Evolutionary conservation across 768 basidiomycete species (phyloP).

Genomic region (Phlebiopsis flavidoalba): DNA sequence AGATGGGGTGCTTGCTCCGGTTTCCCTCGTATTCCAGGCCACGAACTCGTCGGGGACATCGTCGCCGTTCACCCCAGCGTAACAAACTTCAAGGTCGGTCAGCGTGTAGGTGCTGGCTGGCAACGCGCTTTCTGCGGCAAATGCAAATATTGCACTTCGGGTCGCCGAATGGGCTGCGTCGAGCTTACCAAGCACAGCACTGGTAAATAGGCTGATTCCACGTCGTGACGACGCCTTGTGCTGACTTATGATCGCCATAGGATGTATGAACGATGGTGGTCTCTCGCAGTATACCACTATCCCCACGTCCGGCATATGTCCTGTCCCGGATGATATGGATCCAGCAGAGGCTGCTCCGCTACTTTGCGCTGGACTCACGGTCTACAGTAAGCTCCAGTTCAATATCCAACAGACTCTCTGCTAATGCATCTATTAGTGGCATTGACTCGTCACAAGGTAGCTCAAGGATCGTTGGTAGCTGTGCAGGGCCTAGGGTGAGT

Average conservation of each 20-base stretch:
- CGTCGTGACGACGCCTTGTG: not conserved
- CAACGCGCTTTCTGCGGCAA: conserved; percentile 22
- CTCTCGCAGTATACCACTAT: conserved; percentile 24
- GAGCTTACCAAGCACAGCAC: conserved; percentile 16
- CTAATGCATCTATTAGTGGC: not conserved
- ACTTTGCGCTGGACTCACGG: conserved; percentile 34
- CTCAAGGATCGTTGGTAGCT: conserved; percentile 29
- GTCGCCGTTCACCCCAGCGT: conserved; percentile 18
- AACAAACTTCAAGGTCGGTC: conserved; percentile 20
- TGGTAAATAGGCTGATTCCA: not conserved
- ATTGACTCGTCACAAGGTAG: not conserved
- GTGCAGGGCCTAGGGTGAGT: conserved; percentile 32
- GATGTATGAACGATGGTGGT: conserved; percentile 23
- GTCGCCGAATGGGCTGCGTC: conserved; percentile 22
- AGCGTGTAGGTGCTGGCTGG: conserved; percentile 28
- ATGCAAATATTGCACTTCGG: conserved; percentile 21
- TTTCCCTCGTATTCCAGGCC: conserved; percentile 21
- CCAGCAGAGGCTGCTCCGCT: conserved; percentile 25
- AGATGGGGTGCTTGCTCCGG: conserved; percentile 8
- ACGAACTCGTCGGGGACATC: conserved; percentile 25
- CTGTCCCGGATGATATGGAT: conserved; percentile 20
- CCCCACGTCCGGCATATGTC: conserved; percentile 19
- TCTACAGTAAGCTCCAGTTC: conserved; percentile 23
- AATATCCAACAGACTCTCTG: no score
- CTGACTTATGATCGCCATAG: conserved; percentile 5